Percentiles rank a stretch among this genome's conserved stretches.
Conservation (phyloP, 331 rosid species). For the Saraca asoca region DNA sequence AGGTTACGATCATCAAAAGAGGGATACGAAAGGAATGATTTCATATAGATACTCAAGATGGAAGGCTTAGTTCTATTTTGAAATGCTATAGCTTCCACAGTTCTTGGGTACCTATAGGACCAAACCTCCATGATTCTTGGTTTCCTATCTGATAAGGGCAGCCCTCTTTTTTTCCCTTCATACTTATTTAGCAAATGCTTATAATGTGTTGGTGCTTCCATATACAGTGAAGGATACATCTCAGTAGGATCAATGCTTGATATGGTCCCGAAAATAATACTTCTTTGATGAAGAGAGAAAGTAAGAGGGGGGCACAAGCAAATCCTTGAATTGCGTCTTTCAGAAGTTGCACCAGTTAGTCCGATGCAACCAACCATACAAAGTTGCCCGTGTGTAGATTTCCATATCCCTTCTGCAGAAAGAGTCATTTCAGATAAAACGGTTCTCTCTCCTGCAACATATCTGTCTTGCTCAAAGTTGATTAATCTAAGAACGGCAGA, state of each 20-base stretch:
- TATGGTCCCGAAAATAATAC: background rate
- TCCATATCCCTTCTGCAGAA: background rate
- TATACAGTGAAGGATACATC: background rate
- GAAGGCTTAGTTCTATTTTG: background rate
- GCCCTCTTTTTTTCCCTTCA: background rate
- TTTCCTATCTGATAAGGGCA: background rate
- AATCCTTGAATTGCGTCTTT: background rate
- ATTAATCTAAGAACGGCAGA: background rate
- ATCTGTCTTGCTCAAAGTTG: background rate
- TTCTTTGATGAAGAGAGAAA: constrained; percentile 1
- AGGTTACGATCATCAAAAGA: background rate
- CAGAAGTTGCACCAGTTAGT: background rate
- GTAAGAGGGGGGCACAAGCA: background rate
- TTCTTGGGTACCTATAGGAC: background rate
- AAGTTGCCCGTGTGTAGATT: background rate
- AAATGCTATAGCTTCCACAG: background rate
- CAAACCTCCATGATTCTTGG: background rate
- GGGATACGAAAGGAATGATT: background rate
- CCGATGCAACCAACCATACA: constrained; percentile 11
- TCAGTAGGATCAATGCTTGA: background rate
- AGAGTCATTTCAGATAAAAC: background rate
- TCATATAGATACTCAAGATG: background rate
- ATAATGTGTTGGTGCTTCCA: background rate
- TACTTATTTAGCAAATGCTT: background rate
- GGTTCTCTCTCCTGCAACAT: background rate